Percentiles rank a stretch among this genome's conserved stretches.
Conservation (phyloP, 495 filamentous ascomycete genomes). For the Cercophora samala region DNA sequence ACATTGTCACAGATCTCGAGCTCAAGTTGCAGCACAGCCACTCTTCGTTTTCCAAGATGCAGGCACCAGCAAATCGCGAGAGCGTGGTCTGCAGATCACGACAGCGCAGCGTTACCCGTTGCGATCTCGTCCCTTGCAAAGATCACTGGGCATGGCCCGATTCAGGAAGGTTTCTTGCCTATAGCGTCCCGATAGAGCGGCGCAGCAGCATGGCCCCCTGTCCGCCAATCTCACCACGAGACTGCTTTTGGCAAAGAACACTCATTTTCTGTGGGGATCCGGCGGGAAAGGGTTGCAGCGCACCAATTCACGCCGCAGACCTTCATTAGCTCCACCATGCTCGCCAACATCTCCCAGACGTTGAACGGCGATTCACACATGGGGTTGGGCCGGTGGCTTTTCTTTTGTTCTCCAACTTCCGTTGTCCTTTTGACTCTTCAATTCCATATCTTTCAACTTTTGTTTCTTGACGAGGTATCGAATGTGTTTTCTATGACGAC, state of each 20-base stretch:
- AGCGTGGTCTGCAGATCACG: neutral
- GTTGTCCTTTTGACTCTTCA: too few species aligned
- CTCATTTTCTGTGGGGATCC: neutral
- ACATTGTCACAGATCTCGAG: neutral
- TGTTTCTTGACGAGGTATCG: neutral
- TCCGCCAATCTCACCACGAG: neutral
- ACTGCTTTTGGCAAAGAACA: neutral
- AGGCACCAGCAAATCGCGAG: neutral
- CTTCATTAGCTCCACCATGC: neutral
- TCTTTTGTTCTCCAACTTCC: neutral
- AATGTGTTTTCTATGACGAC: too few species aligned
- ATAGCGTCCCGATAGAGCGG: slow-evolving; percentile 10
- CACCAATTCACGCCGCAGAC: slow-evolving; percentile 12
- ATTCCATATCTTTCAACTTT: neutral
- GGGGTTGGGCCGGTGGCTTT: neutral
- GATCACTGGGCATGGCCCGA: neutral
- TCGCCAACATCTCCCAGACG: neutral
- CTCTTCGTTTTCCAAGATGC: neutral
- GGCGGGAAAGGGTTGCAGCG: slow-evolving; percentile 11
- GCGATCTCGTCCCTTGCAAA: neutral
- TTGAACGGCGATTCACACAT: neutral
- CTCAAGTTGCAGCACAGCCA: neutral
- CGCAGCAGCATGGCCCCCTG: slow-evolving; percentile 13
- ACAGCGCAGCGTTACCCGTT: neutral
- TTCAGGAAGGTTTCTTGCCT: slow-evolving; percentile 2